Percentiles rank a stretch among this genome's conserved stretches.
These are phyloP conservation scores for Sarcocystis neurona DNA, from an alignment of 169 alveolate species.

Conservation along the genomic window DNA sequence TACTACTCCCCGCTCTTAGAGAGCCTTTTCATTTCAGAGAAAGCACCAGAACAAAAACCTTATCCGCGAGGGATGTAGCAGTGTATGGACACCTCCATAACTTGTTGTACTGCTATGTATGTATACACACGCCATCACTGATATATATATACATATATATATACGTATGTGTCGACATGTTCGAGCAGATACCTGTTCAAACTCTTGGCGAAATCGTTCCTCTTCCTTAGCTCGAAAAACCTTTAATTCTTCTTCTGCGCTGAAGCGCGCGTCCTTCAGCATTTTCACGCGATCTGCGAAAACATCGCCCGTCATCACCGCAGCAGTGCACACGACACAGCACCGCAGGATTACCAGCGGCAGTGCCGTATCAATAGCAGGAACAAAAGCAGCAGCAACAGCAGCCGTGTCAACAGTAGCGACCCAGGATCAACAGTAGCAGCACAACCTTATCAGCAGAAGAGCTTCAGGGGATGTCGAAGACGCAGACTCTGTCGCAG, in stretches of 20 bases:
- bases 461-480: no score
- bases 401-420: no score
- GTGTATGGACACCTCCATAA: not conserved
- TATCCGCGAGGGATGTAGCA: not conserved
- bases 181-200: slow-evolving; percentile 46
- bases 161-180: not conserved
- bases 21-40: no score
- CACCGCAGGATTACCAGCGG: not conserved
- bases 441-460: no score
- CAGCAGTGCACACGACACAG: not conserved
- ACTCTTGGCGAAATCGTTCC: slow-evolving; percentile 59
- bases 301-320: no score
- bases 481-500: no score
- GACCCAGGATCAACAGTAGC: no score
- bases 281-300: slow-evolving; percentile 60
- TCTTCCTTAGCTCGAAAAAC: slow-evolving; percentile 64
- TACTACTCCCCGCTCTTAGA: no score
- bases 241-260: slow-evolving; percentile 66
- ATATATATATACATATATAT: no score
- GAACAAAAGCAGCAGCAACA: not conserved
- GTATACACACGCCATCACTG: not conserved
- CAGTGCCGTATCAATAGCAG: not conserved
- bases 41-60: not conserved
- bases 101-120: not conserved
- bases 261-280: slow-evolving; percentile 64